phyloP scores from a whole-genome alignment of 2,329 filamentous ascomycete species.

The Lasiodiplodia sp. region DNA sequence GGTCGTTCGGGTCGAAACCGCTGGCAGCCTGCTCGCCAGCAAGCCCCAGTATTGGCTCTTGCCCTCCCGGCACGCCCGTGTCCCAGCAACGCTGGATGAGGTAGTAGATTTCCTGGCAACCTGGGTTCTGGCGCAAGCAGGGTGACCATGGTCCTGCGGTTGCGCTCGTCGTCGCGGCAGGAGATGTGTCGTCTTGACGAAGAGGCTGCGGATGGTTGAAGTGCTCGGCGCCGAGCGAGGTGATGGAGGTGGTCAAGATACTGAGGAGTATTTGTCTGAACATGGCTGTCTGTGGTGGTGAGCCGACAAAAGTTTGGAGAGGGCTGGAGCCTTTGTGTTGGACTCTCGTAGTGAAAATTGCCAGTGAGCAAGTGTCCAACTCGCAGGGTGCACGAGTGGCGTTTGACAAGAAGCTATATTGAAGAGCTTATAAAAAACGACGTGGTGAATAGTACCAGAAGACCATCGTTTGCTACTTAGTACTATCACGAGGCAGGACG shows the following conservation, averaged over 20 bases:
- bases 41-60: too few relatives aligned
- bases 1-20: conserved; percentile 15
- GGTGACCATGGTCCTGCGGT: not conserved
- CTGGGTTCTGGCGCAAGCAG: not conserved
- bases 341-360: not conserved
- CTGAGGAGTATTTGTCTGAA: not conserved
- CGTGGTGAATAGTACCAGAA: not conserved
- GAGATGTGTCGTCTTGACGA: not conserved
- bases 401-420: conserved; percentile 1
- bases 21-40: not conserved
- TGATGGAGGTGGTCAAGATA: not conserved
- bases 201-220: not conserved
- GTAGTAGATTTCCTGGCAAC: conserved; percentile 7
- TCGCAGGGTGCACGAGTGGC: not conserved
- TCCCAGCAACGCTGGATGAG: conserved; percentile 28
- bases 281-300: not conserved
- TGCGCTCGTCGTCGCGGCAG: not conserved
- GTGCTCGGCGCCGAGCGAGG: not conserved
- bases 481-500: not conserved
- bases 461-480: not conserved
- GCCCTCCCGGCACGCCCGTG: conserved; percentile 1
- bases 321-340: not conserved
- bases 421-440: not conserved
- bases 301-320: too few relatives aligned
- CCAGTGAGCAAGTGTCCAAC: not conserved